Evolutionary conservation across 2,329 filamentous ascomycete genomes (phyloP), one percentile per base, ranked within the genome.

Genomic region (Fusarium scirpi): DNA sequence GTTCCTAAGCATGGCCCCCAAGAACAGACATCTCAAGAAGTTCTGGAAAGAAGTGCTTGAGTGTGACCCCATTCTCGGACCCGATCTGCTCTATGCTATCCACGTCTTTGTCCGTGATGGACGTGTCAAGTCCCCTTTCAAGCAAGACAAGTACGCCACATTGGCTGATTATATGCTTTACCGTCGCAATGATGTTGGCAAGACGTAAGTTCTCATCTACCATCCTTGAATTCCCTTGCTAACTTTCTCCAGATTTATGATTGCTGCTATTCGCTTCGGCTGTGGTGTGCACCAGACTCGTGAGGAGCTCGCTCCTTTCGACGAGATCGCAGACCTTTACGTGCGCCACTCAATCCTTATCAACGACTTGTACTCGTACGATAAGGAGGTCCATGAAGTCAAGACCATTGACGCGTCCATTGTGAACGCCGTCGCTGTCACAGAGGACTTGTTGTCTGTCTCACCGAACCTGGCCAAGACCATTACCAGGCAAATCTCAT

Each of bases 361-460:
- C 22, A 67, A 67, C 18, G 64, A 67, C 29, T 27, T 67, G 9
- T 67, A 67, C 29, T 67, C 64, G 3, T 67, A 67, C 5, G 64
- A 67, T 8, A 67, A 67, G 56, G 64, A 67, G 40, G 41, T 67
- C 6, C 27, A 67, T 16, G 64, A 67, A 20, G 20, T 49, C 6
- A 54, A 51, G 20, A 51, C 46, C 3, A n/a, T 56, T 9, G 9
- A 29, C 3, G 56, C 27, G 10, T 67, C 64, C 5, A 54, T 67
- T 1, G 64, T 67, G 6, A 67, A 67, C 6, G 56, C 64, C 11
- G 64, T 67, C 2, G 27, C 38, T 10, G 62, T 67, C 8, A 56
- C 48, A 12, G 62, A 62, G n/a, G 20, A 51, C 5, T 49, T 67
- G 11, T 30, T 67, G 12, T 52, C 32, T 7, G 62, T 56, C 1